phyloP scores from a whole-genome alignment of 306 rosid species.

The Rosa chinensis region DNA sequence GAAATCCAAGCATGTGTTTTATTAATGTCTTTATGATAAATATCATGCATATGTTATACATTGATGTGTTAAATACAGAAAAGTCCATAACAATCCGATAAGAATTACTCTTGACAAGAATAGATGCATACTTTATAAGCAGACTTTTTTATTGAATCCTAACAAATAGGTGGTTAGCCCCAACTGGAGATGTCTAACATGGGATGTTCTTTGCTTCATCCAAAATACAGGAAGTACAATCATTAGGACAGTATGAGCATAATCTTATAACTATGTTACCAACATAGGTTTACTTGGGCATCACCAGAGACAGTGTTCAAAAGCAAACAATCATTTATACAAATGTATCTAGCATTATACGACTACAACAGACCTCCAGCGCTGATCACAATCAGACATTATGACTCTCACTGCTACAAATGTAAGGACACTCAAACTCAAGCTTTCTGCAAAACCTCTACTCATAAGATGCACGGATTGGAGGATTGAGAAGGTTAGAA shows the following conservation, averaged over 20 bases:
- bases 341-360: not conserved
- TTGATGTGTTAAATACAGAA: not conserved
- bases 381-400: not conserved
- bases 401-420: not conserved
- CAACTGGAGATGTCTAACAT: not conserved
- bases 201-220: not conserved
- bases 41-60: not conserved
- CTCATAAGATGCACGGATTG: too few relatives aligned
- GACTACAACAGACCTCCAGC: not conserved
- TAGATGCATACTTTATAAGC: not conserved
- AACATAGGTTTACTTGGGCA: not conserved
- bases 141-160: not conserved
- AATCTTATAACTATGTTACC: not conserved
- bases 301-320: not conserved
- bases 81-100: not conserved
- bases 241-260: constrained; percentile 4
- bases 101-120: not conserved
- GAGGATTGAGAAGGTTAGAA: too few relatives aligned
- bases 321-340: not conserved
- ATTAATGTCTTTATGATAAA: not conserved
- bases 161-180: not conserved
- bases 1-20: not conserved
- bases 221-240: not conserved
- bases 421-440: too few relatives aligned
- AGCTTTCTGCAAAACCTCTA: too few relatives aligned